Evolutionary conservation across 345 rosid species (phyloP).

Genomic region (Eucalyptus albens): DNA sequence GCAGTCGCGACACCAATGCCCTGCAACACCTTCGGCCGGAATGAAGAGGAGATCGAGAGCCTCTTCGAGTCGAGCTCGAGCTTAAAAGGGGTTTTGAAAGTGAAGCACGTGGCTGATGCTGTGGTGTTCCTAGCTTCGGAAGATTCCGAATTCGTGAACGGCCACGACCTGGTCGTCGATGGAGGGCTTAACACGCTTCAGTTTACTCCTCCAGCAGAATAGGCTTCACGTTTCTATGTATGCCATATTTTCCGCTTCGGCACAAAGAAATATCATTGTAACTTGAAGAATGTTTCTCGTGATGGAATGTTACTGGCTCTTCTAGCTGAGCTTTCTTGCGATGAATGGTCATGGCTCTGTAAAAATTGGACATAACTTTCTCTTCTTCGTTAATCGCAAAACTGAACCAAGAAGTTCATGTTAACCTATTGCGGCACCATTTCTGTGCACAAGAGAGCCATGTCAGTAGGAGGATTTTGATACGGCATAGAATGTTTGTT

Average conservation of each 20-base stretch:
- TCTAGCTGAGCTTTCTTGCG: background rate
- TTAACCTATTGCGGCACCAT: background rate
- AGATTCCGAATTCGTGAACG: slow-evolving; percentile 14
- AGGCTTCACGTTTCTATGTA: background rate
- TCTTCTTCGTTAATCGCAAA: background rate
- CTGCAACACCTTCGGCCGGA: background rate
- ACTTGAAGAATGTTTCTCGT: background rate
- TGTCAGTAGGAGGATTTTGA: background rate
- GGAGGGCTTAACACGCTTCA: background rate
- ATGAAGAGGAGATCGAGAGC: slow-evolving; percentile 1
- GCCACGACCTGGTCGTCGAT: slow-evolving; percentile 1
- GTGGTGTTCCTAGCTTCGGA: slow-evolving; percentile 19
- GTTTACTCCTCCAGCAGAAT: background rate
- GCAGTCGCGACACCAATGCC: slow-evolving; percentile 10
- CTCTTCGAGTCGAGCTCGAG: background rate
- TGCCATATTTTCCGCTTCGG: background rate
- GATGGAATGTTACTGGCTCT: background rate
- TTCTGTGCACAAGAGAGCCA: background rate
- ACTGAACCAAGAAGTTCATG: background rate
- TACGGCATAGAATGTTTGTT: background rate
- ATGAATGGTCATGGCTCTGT: background rate
- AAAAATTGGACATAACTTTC: background rate
- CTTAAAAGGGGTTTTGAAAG: slow-evolving; percentile 11
- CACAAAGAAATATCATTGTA: background rate
- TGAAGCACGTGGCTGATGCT: slow-evolving; percentile 16